These are phyloP conservation scores for Fremontodendron californicum DNA, from an alignment of 345 rosid genomes.

Conservation along the genomic window DNA sequence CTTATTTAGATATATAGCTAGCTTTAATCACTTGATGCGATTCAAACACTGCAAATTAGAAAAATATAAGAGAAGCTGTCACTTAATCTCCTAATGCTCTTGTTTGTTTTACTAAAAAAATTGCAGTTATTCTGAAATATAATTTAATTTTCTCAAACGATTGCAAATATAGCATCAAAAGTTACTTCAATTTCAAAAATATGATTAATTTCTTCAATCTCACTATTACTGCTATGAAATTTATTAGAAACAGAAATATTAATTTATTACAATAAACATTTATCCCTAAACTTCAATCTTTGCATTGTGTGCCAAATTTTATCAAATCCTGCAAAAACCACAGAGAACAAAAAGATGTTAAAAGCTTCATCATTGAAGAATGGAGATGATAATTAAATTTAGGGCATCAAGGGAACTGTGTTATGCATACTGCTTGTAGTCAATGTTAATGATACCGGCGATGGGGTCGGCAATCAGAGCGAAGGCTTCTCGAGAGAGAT, in stretches of 20 bases:
- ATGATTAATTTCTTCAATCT: not conserved
- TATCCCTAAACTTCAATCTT: not conserved
- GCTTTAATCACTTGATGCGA: no score
- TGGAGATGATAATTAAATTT: not conserved
- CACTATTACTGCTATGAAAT: not conserved
- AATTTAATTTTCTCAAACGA: no score
- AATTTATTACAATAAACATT: not conserved
- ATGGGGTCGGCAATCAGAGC: conserved; percentile 21
- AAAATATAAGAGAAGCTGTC: no score
- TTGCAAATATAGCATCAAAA: no score
- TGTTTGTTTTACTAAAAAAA: no score
- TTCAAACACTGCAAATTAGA: no score
- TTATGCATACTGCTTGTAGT: conserved; percentile 26
- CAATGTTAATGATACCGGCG: conserved; percentile 26
- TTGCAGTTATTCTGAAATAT: no score
- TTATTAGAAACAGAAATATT: not conserved
- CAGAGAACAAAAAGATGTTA: not conserved
- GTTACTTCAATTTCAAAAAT: no score
- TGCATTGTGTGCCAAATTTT: not conserved
- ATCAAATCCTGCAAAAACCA: not conserved
- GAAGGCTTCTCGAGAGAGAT: conserved; percentile 35
- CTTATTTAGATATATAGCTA: no score
- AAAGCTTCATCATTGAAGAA: not conserved
- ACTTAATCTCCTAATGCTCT: no score
- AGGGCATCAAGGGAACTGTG: not conserved